Evolutionary conservation across 495 filamentous ascomycete species (phyloP).

Genomic region (Acidomyces sp.): DNA sequence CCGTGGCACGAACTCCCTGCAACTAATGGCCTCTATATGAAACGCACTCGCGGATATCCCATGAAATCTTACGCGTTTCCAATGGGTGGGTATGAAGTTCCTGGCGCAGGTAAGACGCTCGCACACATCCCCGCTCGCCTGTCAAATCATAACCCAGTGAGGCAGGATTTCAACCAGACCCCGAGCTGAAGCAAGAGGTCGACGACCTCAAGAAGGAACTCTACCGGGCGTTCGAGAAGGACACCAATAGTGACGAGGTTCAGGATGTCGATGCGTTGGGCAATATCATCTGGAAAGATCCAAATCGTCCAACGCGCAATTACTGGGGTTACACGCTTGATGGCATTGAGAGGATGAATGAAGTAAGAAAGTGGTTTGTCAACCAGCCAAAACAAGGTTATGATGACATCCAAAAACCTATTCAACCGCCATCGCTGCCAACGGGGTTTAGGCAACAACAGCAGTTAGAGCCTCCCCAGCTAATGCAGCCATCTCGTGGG

Average conservation of each 20-base stretch:
- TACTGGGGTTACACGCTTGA: constrained; percentile 16
- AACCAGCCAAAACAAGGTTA: constrained; percentile 32
- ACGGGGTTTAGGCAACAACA: no score
- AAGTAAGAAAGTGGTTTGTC: background rate
- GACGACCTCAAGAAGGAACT: constrained; percentile 6
- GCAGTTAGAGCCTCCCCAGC: no score
- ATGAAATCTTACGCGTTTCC: constrained; percentile 9
- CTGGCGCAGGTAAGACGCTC: constrained; percentile 3
- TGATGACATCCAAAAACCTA: constrained; percentile 22
- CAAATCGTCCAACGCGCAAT: constrained; percentile 12
- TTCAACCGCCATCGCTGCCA: no score
- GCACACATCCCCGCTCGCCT: no score
- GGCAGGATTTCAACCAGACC: background rate
- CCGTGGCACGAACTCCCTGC: constrained; percentile 18
- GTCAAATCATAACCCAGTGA: no score
- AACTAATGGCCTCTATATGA: constrained; percentile 17
- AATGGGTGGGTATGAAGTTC: constrained; percentile 7
- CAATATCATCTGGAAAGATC: constrained; percentile 16
- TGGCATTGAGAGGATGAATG: constrained; percentile 9
- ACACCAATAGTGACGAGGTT: constrained; percentile 13
- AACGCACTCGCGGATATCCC: constrained; percentile 16
- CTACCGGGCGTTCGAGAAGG: constrained; percentile 6
- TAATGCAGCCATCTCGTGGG: no score
- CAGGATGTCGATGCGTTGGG: constrained; percentile 16
- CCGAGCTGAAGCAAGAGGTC: constrained; percentile 5